Evolutionary conservation across 345 rosid species (phyloP), one percentile per base, ranked within the genome.

Genomic region (Anacardium occidentale): DNA sequence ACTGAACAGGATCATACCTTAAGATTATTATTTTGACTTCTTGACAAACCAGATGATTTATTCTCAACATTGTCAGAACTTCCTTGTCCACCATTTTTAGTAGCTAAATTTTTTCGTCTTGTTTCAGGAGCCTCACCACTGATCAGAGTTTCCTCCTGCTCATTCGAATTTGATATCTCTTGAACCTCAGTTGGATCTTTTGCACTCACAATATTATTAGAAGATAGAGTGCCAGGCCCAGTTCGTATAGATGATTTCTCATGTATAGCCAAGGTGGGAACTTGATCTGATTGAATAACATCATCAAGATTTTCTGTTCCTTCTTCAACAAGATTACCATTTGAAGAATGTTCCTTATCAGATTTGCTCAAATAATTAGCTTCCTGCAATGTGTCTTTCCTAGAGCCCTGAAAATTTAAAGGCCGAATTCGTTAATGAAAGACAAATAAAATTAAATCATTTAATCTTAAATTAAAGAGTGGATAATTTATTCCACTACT

Each of bases 261-360:
- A 61, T 78, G 87, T 74, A 87, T 84, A 58, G 97, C 84, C 54
- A 84, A 81, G 77, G 97, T 87, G 66, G 92, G 98, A 84, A 88
- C 94, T 86, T 87, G 91, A 84, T 91, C 95, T 70, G 96, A 83
- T 55, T 64, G 78, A 74, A 80, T 70, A 78, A 85, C 88, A 73
- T 89, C 89, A 12, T 88, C 94, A 66, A 77, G 69, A 79, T 85
- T 79, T 77, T 81, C 86, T 45, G 51, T 76, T 83, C 69, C 79
- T 76, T 79, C 90, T 44, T 82, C 91, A 63, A 75, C 77, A 77
- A 61, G 77, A 77, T 76, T 85, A 80, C 50, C 72, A 69, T 78
- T 76, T 54, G 82, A 79, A 68, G 87, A 78, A 69, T 76, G 77
- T 65, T 81, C 84, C 62, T 82, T 77, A 60, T 83, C 87, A 42